phyloP scores from a whole-genome alignment of 495 filamentous ascomycete genomes.

The Parathielavia hyrcaniae region DNA sequence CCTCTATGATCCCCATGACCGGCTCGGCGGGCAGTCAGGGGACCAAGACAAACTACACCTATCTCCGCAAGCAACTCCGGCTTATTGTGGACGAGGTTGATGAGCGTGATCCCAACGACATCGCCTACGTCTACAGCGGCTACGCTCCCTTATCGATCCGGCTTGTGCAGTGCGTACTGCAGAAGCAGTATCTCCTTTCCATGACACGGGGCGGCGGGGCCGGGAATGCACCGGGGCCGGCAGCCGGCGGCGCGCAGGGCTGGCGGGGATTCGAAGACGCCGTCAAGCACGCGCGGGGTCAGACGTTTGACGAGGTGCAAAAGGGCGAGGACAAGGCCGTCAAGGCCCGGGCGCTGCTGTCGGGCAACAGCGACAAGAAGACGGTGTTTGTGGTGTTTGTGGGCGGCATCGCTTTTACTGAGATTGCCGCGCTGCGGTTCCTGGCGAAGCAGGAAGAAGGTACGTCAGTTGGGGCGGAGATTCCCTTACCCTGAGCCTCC shows the following conservation, averaged over 20 bases:
- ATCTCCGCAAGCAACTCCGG: constrained; percentile 74
- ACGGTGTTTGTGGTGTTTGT: constrained; percentile 90
- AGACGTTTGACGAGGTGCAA: constrained; percentile 86
- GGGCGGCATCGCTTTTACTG: constrained; percentile 88
- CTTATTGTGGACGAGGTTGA: constrained; percentile 96
- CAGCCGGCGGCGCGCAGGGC: constrained; percentile 60
- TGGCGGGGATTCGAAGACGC: constrained; percentile 89
- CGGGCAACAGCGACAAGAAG: constrained; percentile 66
- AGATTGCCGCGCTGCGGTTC: constrained; percentile 91
- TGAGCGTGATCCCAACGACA: constrained; percentile 91
- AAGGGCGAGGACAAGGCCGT: constrained; percentile 90
- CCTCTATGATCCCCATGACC: constrained; percentile 62
- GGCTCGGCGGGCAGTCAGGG: constrained; percentile 49
- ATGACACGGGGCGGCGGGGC: constrained; percentile 54
- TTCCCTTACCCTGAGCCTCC: no score
- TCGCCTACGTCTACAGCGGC: constrained; percentile 94
- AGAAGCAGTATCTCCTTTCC: constrained; percentile 75
- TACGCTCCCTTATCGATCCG: constrained; percentile 92
- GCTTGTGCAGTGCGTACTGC: constrained; percentile 88
- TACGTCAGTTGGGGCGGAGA: constrained; percentile 25
- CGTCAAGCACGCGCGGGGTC: constrained; percentile 74
- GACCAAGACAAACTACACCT: constrained; percentile 82
- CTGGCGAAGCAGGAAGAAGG: constrained; percentile 81
- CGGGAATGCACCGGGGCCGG: constrained; percentile 42
- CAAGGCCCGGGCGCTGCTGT: constrained; percentile 77